phyloP scores from a whole-genome alignment of 2,329 filamentous ascomycete species.

The Exophiala mesophila region DNA sequence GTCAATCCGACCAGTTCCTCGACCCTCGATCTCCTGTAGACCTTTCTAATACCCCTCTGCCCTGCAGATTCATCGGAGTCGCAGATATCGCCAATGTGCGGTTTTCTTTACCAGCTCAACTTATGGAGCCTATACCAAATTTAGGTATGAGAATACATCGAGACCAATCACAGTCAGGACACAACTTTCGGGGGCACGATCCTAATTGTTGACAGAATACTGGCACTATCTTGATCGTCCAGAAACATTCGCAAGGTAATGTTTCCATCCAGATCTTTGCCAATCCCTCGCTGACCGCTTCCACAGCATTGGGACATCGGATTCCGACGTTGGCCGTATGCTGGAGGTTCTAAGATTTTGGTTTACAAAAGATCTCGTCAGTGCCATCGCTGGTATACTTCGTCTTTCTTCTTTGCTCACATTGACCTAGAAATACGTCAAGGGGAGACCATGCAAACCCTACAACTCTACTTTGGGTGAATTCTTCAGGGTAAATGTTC shows the following conservation, averaged over 20 bases:
- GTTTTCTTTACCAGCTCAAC: conserved; percentile 91
- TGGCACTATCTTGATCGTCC: conserved; percentile 98
- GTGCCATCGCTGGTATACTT: conserved; percentile 9
- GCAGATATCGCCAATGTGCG: conserved; percentile 91
- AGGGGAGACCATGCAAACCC: conserved; percentile 96
- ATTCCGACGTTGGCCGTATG: conserved; percentile 89
- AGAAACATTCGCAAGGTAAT: conserved; percentile 72
- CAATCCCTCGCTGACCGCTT: conserved; percentile 34
- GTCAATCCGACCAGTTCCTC: neutral
- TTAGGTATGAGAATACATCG: conserved; percentile 50
- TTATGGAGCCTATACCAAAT: conserved; percentile 93
- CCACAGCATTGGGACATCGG: conserved; percentile 72
- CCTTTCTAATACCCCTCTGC: conserved; percentile 5
- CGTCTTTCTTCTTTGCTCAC: conserved; percentile 11
- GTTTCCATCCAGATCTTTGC: conserved; percentile 7
- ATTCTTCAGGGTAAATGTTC: conserved; percentile 76
- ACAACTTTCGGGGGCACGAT: neutral
- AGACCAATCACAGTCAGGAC: no score
- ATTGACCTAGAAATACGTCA: conserved; percentile 77
- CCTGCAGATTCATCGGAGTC: conserved; percentile 82
- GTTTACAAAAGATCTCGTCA: conserved; percentile 91
- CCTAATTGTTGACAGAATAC: conserved; percentile 60
- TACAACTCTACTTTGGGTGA: conserved; percentile 97
- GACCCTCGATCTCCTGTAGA: neutral
- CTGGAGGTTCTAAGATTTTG: conserved; percentile 91